Evolutionary conservation across 257 asterid genomes (phyloP), one percentile per base, ranked within the genome.

Genomic region (Jasminum sambac): DNA sequence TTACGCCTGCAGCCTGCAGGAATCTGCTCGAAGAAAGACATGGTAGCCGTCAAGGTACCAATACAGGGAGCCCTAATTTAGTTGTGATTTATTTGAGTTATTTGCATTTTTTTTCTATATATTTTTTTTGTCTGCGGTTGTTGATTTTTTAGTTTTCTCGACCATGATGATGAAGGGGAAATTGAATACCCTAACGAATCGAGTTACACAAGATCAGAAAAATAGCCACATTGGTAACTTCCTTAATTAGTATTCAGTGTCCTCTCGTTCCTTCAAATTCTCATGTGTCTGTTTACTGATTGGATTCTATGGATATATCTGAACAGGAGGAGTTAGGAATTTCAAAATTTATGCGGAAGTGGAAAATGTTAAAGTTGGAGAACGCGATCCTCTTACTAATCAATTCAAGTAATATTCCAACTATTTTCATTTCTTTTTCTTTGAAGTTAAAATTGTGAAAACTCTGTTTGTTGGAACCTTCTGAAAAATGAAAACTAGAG

Each of bases 21-120:
- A 55, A 19, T 55, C 36, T 55, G 59, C 59, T 17, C 26, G 44
- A 62, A 65, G 69, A 41, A 74, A 76, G 66, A 70, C 39, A 84
- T 84, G 88, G 88, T 76, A 71, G 79, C 85, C 41, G 76, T 71
- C 40, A 81, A 81, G 88, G 88, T 84, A 60, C 67, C 46, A 67
- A 5, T 30, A 2, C 37, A 25, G 73, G 25, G 55, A 75, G 72
- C 78, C 78, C 85, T 74, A 70, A 52, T 66, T 67, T 16, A 57
- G n/a, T 58, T 17, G n/a, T 7, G 11, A 6, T 34, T 21, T 34
- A 61, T 55, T n/a, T 40, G 41, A 1, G 36, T 21, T 68, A 5
- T 64, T 8, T 50, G 55, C 59, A 8, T 43, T 30, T 46, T 30
- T 30, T 30, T 30, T 63, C 55, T 11, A 34, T 62, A 39, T 21